phyloP scores from a whole-genome alignment of 352 stramenopile species.

The Globisporangium polare region DNA sequence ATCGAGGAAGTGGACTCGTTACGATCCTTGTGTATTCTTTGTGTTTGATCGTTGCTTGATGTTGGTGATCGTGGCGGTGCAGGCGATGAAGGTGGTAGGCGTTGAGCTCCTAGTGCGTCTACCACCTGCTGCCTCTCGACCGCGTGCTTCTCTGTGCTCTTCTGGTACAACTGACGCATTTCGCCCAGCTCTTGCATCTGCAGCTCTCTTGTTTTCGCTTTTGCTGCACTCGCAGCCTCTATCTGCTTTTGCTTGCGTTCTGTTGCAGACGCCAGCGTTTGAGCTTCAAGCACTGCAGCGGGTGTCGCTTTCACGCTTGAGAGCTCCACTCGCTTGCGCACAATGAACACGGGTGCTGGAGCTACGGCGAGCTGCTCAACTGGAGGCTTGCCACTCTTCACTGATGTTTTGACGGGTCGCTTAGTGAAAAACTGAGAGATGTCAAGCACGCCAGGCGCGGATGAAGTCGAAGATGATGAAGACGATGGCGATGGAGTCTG shows the following conservation, averaged over 20 bases:
- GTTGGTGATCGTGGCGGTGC: too few relatives aligned
- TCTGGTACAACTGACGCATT: conserved; percentile 18
- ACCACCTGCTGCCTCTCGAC: conserved; percentile 16
- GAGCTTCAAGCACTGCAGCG: background rate
- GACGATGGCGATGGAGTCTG: background rate
- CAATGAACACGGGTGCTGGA: background rate
- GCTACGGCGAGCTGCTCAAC: background rate
- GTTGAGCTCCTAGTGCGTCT: too few relatives aligned
- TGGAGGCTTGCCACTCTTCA: background rate
- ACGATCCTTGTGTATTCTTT: too few relatives aligned
- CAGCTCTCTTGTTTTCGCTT: conserved; percentile 13
- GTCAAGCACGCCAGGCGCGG: background rate
- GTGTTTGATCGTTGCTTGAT: too few relatives aligned
- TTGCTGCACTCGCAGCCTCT: background rate
- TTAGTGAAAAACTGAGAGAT: conserved; percentile 2
- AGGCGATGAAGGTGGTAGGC: too few relatives aligned
- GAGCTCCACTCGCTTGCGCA: conserved; percentile 7
- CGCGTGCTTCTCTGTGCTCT: conserved; percentile 17
- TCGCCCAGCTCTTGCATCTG: conserved; percentile 16
- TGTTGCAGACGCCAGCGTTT: background rate
- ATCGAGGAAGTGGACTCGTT: too few relatives aligned
- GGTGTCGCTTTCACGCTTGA: background rate
- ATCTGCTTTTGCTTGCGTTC: conserved; percentile 6
- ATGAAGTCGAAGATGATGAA: background rate
- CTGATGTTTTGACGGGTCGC: background rate